A percentile compares a stretch with the other conserved stretches of the same genome.
Evolutionary conservation across 345 rosid genomes (phyloP).

Genomic region (Brassica napus): Da-Ae NC_063451.1:40103501-40104000

Average conservation of each 20-base stretch:
- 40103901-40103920: background rate
- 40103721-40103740: constrained; percentile 29
- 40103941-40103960: constrained; percentile 18
- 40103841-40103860: background rate
- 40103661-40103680: background rate
- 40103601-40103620: background rate
- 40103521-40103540: background rate
- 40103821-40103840: background rate
- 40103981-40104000: constrained; percentile 20
- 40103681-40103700: constrained; percentile 24
- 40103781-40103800: constrained; percentile 36
- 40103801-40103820: constrained; percentile 31
- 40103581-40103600: background rate
- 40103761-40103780: constrained; percentile 30
- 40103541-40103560: background rate
- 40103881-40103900: constrained; percentile 17
- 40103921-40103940: constrained; percentile 11
- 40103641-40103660: background rate
- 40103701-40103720: constrained; percentile 19
- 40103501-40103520: constrained; percentile 26
- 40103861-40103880: constrained; percentile 1
- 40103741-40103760: constrained; percentile 8
- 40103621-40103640: background rate
- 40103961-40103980: constrained; percentile 14
- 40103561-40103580: background rate